phyloP scores from a whole-genome alignment of 2,329 filamentous ascomycete genomes.

The Pseudohalonectria lignicola region DNA sequence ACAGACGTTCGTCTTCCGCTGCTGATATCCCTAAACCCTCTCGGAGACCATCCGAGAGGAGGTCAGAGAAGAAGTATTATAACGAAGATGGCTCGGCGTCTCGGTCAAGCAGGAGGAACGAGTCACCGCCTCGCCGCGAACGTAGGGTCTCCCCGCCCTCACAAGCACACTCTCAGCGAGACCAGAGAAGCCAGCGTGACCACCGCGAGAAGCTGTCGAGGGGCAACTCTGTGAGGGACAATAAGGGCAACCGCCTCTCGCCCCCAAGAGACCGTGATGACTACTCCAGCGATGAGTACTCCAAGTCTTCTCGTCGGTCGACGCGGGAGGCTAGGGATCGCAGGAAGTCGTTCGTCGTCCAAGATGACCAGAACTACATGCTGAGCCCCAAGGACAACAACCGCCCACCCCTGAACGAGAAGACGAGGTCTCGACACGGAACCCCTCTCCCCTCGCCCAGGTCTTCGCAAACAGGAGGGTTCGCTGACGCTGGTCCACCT shows the following conservation, averaged over 20 bases:
- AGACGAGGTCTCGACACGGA: slow-evolving; percentile 22
- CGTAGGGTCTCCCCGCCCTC: slow-evolving; percentile 18
- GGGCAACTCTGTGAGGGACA: slow-evolving; percentile 15
- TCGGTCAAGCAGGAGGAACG: slow-evolving; percentile 6
- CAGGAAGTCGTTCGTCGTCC: slow-evolving; percentile 21
- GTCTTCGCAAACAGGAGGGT: slow-evolving; percentile 7
- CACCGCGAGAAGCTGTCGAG: slow-evolving; percentile 12
- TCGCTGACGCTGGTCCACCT: slow-evolving; percentile 6
- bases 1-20: slow-evolving; percentile 21
- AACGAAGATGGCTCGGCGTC: slow-evolving; percentile 5
- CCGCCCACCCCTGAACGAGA: slow-evolving; percentile 5
- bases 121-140: slow-evolving; percentile 10
- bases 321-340: slow-evolving; percentile 17
- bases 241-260: slow-evolving; percentile 9
- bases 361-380: slow-evolving; percentile 18
- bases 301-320: slow-evolving; percentile 15
- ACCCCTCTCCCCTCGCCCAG: slow-evolving; percentile 22
- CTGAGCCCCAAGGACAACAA: slow-evolving; percentile 12
- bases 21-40: slow-evolving; percentile 9
- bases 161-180: slow-evolving; percentile 7
- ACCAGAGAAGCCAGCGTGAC: neutral
- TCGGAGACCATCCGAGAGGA: slow-evolving; percentile 5
- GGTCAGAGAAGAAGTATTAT: neutral
- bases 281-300: slow-evolving; percentile 27
- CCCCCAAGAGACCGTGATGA: slow-evolving; percentile 18